Percentiles rank a stretch among this genome's conserved stretches.
phyloP scores from a whole-genome alignment of 1,284 basidiomycete genomes.

The Phellopilus nigrolimitatus region DNA sequence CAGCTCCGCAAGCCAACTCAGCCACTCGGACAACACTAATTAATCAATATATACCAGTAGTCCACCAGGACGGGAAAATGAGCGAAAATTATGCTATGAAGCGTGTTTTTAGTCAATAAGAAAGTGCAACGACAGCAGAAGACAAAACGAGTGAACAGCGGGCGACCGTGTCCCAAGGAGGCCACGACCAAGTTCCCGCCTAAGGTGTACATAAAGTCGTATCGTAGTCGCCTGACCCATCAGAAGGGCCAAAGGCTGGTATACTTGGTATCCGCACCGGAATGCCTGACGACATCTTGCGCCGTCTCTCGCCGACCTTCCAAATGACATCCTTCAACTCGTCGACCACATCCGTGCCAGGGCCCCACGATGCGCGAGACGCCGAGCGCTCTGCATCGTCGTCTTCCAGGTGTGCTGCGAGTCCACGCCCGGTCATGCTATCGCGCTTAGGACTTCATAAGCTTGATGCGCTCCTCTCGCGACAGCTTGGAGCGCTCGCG shows the following conservation, averaged over 20 bases:
- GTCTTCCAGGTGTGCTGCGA: conserved; percentile 10
- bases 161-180: no score
- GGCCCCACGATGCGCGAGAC: conserved; percentile 46
- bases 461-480: conserved; percentile 65
- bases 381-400: conserved; percentile 3
- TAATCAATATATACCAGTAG: no score
- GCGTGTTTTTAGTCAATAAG: no score
- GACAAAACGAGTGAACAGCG: conserved; percentile 9
- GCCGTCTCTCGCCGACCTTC: conserved; percentile 68
- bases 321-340: conserved; percentile 81
- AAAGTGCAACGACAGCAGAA: no score
- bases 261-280: not conserved
- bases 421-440: conserved; percentile 24
- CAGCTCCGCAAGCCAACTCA: no score
- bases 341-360: conserved; percentile 73
- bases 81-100: no score
- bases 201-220: conserved; percentile 14
- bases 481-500: conserved; percentile 59
- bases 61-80: no score
- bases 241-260: not conserved
- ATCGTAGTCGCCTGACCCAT: conserved; percentile 8
- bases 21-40: no score
- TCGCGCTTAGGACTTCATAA: conserved; percentile 54
- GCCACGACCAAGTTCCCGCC: no score
- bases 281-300: conserved; percentile 36